Base-by-base conservation (phyloP, 306 rosid genomes). In the Acacia acuminata region DNA sequence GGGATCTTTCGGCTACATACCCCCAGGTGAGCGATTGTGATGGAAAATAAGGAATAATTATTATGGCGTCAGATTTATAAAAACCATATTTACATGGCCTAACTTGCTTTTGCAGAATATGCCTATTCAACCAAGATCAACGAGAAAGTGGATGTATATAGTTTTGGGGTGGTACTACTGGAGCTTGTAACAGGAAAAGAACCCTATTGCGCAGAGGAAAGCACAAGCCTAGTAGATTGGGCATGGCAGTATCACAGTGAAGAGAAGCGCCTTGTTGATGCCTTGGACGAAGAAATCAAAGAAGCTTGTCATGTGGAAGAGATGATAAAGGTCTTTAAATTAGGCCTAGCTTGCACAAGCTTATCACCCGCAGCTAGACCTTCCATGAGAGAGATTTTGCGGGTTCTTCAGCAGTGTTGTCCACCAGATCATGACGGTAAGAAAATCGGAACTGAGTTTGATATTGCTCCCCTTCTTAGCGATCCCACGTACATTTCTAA, bases 81-180 rank as follows among this genome's bases (percentile, higher is more conserved):
- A 17, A 34, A 12, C 45, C 71, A 61, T 58, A 27, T 42, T 14
- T 40, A 42, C 32, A 38, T 38, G 32, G 42, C 10, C 66, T 77
- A 69, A 67, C 71, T 84, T 87, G 47, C 14, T 58, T 73, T 71
- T 83, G 86, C 91, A 93, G 98, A 91, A 83, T 90, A 93, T 58
- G 93, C 90, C 5, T 95, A 93, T 40, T 90, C 91, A 38, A 79
- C 84, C 0, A 92, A 88, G 88, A 88, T 95, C 38, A 86, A 88
- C 16, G 97, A 93, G 85, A 95, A 95, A 79, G 92, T 84, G 14
- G 98, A 93, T 77, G 92, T 93, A 14, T 95, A 83, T 55, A 90
- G 98, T 85, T 93, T 92, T 44, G 98, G 98, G 19, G 97, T 95
- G 16, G 98, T 95, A 15, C 97, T 93, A 14, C 83, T 93, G 8